Percentiles rank a stretch among this genome's conserved stretches.
These are phyloP conservation scores for Vigna mungo DNA, from an alignment of 306 rosid species.

Conservation along the genomic window DNA sequence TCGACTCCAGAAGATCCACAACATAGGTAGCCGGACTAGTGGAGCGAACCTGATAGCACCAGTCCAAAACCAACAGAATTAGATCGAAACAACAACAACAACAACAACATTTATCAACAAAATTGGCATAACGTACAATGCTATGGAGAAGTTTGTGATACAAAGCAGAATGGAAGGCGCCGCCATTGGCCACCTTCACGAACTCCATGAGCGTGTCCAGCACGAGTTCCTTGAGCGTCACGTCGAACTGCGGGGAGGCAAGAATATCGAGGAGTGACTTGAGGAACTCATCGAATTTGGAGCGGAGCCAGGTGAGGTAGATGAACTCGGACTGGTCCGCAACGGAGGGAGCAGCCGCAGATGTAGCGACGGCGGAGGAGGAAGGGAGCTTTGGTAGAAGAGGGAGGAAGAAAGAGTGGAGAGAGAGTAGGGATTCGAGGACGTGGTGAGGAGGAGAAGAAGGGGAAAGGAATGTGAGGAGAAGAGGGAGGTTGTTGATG, in stretches of 20 bases:
- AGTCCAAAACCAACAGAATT: conserved; percentile 21
- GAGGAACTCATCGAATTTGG: conserved; percentile 80
- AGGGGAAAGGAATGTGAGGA: conserved; percentile 70
- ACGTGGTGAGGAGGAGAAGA: conserved; percentile 71
- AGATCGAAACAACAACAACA: background rate
- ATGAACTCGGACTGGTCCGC: conserved; percentile 66
- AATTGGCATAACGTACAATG: conserved; percentile 60
- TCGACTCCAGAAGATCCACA: conserved; percentile 69
- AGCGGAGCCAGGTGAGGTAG: conserved; percentile 79
- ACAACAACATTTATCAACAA: background rate
- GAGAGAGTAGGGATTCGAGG: conserved; percentile 83
- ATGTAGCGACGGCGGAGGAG: conserved; percentile 31
- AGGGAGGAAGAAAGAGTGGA: conserved; percentile 82
- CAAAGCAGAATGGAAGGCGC: conserved; percentile 77
- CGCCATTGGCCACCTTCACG: conserved; percentile 72
- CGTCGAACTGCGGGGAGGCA: conserved; percentile 61
- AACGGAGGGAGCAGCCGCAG: conserved; percentile 18
- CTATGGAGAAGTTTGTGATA: conserved; percentile 68
- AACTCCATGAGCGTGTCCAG: conserved; percentile 89
- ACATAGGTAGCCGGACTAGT: conserved; percentile 35
- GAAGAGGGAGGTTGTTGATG: conserved; percentile 87
- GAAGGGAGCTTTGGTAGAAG: conserved; percentile 69
- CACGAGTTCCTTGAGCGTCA: conserved; percentile 75
- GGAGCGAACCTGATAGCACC: conserved; percentile 59
- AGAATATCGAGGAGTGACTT: conserved; percentile 61